A percentile compares a stretch with the other conserved stretches of the same genome.
Conservation (phyloP, 495 filamentous ascomycete genomes). For the Entonaema liquescens region DNA sequence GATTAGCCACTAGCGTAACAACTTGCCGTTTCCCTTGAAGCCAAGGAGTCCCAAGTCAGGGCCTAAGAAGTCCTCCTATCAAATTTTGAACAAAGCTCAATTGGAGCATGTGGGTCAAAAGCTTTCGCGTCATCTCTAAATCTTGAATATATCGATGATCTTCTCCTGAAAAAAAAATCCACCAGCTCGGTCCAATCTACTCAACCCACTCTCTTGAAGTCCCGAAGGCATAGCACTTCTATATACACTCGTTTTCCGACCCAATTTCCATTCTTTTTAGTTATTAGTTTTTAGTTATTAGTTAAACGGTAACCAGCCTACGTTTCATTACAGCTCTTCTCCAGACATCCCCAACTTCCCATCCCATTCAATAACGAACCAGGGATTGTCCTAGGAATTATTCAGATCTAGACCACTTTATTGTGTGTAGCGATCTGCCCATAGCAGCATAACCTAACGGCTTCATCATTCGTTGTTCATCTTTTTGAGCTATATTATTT, state of each 20-base stretch:
- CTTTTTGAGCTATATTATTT: background rate
- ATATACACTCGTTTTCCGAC: constrained; percentile 17
- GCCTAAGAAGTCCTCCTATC: constrained; percentile 26
- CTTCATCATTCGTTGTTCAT: constrained; percentile 25
- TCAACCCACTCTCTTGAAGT: constrained; percentile 9
- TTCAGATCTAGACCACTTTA: constrained; percentile 39
- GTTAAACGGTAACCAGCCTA: too few species aligned
- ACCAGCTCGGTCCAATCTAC: constrained; percentile 9
- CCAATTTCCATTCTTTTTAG: constrained; percentile 23
- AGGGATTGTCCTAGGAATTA: constrained; percentile 10
- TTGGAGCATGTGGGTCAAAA: constrained; percentile 20
- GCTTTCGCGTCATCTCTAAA: constrained; percentile 38
- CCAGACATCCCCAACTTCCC: constrained; percentile 24
- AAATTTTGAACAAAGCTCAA: constrained; percentile 37
- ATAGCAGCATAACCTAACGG: constrained; percentile 6
- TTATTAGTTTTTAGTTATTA: too few species aligned
- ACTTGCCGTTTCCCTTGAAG: constrained; percentile 23
- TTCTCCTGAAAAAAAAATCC: constrained; percentile 37
- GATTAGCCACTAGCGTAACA: constrained; percentile 18
- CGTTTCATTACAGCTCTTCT: constrained; percentile 19
- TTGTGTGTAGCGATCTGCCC: constrained; percentile 27
- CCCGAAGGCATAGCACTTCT: constrained; percentile 15
- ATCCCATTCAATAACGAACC: constrained; percentile 20
- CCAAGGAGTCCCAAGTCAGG: constrained; percentile 21
- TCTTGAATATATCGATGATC: constrained; percentile 44